Evolutionary conservation across 805 yeast species (phyloP).

Genomic region (Sugiyamaella chiloensis): DNA sequence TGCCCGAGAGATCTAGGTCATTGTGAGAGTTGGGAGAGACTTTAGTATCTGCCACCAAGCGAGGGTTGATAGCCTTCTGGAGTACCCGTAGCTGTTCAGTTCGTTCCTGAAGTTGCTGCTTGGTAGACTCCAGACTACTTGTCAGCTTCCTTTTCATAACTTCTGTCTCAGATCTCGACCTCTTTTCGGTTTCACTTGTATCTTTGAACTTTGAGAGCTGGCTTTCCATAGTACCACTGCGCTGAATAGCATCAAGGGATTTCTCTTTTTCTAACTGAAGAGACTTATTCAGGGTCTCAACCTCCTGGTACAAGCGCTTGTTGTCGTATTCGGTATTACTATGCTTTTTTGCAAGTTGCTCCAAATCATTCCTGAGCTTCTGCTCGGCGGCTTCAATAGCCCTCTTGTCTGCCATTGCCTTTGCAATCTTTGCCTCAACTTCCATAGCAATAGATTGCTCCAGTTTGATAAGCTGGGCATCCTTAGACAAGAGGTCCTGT

Average conservation of each 20-base stretch:
- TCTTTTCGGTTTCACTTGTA: slow-evolving; percentile 21
- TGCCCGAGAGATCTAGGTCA: slow-evolving; percentile 37
- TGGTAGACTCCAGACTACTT: slow-evolving; percentile 19
- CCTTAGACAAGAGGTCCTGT: slow-evolving; percentile 21
- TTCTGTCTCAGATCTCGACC: slow-evolving; percentile 26
- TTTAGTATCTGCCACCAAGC: neutral
- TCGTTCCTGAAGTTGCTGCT: slow-evolving; percentile 21
- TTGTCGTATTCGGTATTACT: slow-evolving; percentile 18
- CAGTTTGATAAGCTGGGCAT: slow-evolving; percentile 23
- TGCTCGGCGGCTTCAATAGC: slow-evolving; percentile 38
- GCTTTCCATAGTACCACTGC: slow-evolving; percentile 21
- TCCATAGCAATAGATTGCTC: slow-evolving; percentile 20
- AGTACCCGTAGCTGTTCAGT: slow-evolving; percentile 22
- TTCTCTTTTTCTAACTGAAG: slow-evolving; percentile 25
- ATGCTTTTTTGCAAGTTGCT: slow-evolving; percentile 20
- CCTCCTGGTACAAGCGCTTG: slow-evolving; percentile 26
- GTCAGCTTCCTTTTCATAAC: slow-evolving; percentile 24
- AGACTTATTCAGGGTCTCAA: slow-evolving; percentile 32
- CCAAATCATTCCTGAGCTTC: slow-evolving; percentile 22
- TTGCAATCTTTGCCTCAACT: slow-evolving; percentile 32
- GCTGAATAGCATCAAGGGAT: slow-evolving; percentile 22
- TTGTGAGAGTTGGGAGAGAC: slow-evolving; percentile 4
- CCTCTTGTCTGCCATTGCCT: slow-evolving; percentile 45
- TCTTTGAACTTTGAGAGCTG: slow-evolving; percentile 21
- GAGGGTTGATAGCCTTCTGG: slow-evolving; percentile 23